A percentile compares a stretch with the other conserved stretches of the same genome.
phyloP scores from a whole-genome alignment of 192 early-diverging fungal genomes.

The Mortierella claussenii region DNA sequence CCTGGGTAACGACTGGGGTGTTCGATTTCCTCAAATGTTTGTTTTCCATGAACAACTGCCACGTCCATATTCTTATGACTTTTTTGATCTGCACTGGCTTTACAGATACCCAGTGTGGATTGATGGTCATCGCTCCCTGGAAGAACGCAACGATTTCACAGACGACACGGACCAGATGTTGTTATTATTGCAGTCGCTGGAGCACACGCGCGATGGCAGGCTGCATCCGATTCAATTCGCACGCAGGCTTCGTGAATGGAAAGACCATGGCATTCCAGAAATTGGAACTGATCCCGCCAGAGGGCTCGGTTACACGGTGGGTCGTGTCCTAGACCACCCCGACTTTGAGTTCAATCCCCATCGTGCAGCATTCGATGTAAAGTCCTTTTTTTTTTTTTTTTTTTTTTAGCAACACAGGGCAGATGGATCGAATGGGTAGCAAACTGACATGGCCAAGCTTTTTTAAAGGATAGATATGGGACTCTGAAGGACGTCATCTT shows the following conservation, averaged over 20 bases:
- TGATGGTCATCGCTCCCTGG: conserved; percentile 16
- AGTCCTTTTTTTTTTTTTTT: background rate
- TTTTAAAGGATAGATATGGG: conserved; percentile 29
- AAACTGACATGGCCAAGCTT: background rate
- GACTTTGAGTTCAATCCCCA: conserved; percentile 59
- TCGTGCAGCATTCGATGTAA: conserved; percentile 46
- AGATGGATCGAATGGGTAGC: background rate
- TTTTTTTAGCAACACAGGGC: background rate
- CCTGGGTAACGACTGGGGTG: conserved; percentile 34
- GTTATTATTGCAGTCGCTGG: conserved; percentile 62
- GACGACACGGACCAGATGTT: conserved; percentile 67
- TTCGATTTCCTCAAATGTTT: background rate
- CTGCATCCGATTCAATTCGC: conserved; percentile 65
- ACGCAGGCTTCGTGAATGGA: conserved; percentile 58
- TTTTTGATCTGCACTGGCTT: background rate
- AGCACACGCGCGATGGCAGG: conserved; percentile 47
- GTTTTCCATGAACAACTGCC: background rate
- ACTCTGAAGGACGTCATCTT: conserved; percentile 25
- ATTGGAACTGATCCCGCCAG: conserved; percentile 60
- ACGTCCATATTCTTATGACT: no score
- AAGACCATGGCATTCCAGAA: conserved; percentile 58
- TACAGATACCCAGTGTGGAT: conserved; percentile 40
- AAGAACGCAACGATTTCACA: conserved; percentile 41
- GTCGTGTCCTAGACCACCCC: conserved; percentile 55
- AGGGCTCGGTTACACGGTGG: conserved; percentile 64